Percentiles rank a stretch among this genome's conserved stretches.
Evolutionary conservation across 805 yeast genomes (phyloP).

Genomic region (Candida ortonii): DNA sequence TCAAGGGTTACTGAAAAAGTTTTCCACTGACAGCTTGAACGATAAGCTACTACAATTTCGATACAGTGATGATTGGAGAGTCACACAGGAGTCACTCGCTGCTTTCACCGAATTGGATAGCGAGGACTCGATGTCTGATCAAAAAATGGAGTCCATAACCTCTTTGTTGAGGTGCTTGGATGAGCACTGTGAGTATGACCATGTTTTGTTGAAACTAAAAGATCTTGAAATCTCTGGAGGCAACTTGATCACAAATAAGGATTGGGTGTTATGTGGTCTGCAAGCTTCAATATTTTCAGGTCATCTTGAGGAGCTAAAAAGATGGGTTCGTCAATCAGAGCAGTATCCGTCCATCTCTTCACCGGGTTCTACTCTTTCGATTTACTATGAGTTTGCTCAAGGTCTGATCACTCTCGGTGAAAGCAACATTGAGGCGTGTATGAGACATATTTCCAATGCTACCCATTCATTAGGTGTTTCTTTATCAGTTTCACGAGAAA

Average conservation of each 20-base stretch:
- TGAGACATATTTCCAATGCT: constrained; percentile 46
- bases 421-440: constrained; percentile 34
- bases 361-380: constrained; percentile 52
- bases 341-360: constrained; percentile 29
- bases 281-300: constrained; percentile 74
- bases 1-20: constrained; percentile 76
- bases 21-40: constrained; percentile 65
- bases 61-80: constrained; percentile 80
- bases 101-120: constrained; percentile 48
- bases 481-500: constrained; percentile 45
- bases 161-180: constrained; percentile 67
- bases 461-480: constrained; percentile 59
- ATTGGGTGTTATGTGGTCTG: constrained; percentile 66
- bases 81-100: constrained; percentile 82
- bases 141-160: constrained; percentile 40
- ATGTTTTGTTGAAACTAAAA: constrained; percentile 52
- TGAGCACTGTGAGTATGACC: constrained; percentile 73
- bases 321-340: constrained; percentile 61
- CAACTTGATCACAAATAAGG: constrained; percentile 38
- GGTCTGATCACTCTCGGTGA: constrained; percentile 47
- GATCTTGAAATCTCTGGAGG: constrained; percentile 27
- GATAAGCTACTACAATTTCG: constrained; percentile 80
- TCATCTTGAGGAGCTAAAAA: constrained; percentile 42
- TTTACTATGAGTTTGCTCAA: constrained; percentile 64
- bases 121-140: constrained; percentile 22